Percentiles rank a stretch among this genome's conserved stretches.
Evolutionary conservation across 768 basidiomycete species (phyloP).

Genomic region (Russula virescens): DNA sequence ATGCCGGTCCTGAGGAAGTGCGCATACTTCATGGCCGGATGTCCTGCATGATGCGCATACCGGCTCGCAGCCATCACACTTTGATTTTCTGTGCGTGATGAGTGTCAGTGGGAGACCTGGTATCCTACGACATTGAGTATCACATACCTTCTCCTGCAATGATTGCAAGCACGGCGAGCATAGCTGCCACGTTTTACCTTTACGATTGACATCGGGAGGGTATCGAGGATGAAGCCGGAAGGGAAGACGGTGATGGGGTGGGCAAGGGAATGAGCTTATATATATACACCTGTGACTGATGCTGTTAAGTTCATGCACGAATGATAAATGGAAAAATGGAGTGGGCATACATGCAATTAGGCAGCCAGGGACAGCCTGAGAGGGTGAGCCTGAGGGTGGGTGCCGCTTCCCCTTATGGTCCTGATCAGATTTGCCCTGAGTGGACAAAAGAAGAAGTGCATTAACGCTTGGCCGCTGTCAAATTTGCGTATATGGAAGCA

Average conservation of each 20-base stretch:
- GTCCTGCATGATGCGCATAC: slow-evolving; percentile 30
- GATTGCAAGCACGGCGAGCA: slow-evolving; percentile 33
- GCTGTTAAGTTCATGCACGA: background rate
- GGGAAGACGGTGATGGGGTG: background rate
- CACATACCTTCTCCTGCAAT: slow-evolving; percentile 30
- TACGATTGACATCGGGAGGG: background rate
- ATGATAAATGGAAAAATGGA: background rate
- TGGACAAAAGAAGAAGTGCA: background rate
- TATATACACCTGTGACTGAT: background rate
- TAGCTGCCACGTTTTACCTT: slow-evolving; percentile 28
- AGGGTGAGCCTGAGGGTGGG: background rate
- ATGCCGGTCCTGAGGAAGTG: background rate
- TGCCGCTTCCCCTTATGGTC: background rate
- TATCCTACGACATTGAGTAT: background rate
- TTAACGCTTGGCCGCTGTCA: background rate
- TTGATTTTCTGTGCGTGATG: slow-evolving; percentile 30
- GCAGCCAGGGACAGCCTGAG: background rate
- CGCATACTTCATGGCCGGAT: slow-evolving; percentile 26
- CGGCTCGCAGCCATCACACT: slow-evolving; percentile 32
- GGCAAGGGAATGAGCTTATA: background rate
- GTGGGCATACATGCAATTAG: background rate
- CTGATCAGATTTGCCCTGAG: slow-evolving; percentile 3
- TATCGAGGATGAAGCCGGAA: background rate
- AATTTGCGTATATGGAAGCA: background rate
- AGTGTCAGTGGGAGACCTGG: background rate